Evolutionary conservation across 2,329 filamentous ascomycete species (phyloP).

Genomic region (Sporothrix pseudoabietina): DNA sequence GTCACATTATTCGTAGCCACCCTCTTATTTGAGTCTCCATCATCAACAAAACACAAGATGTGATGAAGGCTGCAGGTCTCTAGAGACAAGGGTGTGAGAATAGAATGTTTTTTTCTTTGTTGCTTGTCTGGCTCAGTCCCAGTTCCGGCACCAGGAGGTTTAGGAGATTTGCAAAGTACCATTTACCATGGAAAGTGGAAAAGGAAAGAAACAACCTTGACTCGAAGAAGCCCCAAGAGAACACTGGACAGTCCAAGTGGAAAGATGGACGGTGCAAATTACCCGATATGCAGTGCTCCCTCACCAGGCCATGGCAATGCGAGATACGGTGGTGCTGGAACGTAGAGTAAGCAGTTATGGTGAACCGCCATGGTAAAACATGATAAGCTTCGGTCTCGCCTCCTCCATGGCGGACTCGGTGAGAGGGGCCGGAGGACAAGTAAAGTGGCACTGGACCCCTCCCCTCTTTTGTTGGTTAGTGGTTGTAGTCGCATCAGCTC

Average conservation of each 20-base stretch:
- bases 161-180: neutral
- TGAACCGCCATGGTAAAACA: neutral
- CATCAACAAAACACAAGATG: neutral
- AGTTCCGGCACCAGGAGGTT: neutral
- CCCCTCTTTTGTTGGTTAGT: no score
- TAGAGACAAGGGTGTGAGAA: neutral
- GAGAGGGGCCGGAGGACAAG: neutral
- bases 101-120: no score
- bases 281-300: constrained; percentile 8
- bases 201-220: neutral
- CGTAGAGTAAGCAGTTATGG: neutral
- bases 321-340: neutral
- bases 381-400: neutral
- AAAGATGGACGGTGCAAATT: neutral
- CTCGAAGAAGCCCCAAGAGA: neutral
- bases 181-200: neutral
- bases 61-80: neutral
- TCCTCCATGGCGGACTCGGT: neutral
- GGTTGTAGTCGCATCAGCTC: no score
- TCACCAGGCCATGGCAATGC: constrained; percentile 3
- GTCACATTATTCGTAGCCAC: neutral
- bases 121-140: neutral
- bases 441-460: neutral
- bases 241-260: neutral
- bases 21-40: neutral